Evolutionary conservation across 2,329 filamentous ascomycete species (phyloP).

Genomic region (Davidsoniella australis): DNA sequence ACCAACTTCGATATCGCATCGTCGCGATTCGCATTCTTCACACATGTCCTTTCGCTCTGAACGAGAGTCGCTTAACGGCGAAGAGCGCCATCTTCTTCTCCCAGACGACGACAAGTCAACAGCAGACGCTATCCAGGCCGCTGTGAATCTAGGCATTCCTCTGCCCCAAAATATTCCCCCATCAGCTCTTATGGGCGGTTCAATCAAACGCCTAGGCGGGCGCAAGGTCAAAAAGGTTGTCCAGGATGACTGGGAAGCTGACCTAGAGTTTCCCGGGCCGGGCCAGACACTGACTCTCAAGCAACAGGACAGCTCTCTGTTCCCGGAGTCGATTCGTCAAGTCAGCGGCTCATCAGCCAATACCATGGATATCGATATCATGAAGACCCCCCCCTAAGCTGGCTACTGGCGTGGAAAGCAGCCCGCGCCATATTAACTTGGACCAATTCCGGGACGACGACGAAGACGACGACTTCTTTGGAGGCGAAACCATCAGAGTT

Average conservation of each 20-base stretch:
- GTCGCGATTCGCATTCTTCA: conserved; percentile 66
- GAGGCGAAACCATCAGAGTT: conserved; percentile 53
- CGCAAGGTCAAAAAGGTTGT: conserved; percentile 55
- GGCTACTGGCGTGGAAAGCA: neutral
- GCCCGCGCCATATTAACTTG: conserved; percentile 28
- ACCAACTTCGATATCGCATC: conserved; percentile 24
- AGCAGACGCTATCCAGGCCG: conserved; percentile 69
- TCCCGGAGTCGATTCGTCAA: conserved; percentile 52
- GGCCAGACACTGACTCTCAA: conserved; percentile 49
- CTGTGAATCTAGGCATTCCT: conserved; percentile 78
- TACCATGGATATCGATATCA: conserved; percentile 32
- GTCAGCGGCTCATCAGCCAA: conserved; percentile 40
- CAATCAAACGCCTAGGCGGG: conserved; percentile 75
- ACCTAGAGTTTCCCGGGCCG: conserved; percentile 49
- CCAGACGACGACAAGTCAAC: conserved; percentile 72
- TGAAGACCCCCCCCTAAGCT: conserved; percentile 16
- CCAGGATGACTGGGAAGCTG: conserved; percentile 68
- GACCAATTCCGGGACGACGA: conserved; percentile 46
- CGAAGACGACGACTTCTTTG: conserved; percentile 46
- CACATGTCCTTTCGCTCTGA: conserved; percentile 70
- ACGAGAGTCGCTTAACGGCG: conserved; percentile 55
- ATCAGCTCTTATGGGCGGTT: conserved; percentile 78
- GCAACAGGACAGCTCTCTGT: conserved; percentile 38
- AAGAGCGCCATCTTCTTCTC: conserved; percentile 76
- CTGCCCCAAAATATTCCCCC: conserved; percentile 73